Evolutionary conservation across 2,329 filamentous ascomycete species (phyloP), one percentile per base, ranked within the genome.

Genomic region (Talaromyces islandicus): DNA sequence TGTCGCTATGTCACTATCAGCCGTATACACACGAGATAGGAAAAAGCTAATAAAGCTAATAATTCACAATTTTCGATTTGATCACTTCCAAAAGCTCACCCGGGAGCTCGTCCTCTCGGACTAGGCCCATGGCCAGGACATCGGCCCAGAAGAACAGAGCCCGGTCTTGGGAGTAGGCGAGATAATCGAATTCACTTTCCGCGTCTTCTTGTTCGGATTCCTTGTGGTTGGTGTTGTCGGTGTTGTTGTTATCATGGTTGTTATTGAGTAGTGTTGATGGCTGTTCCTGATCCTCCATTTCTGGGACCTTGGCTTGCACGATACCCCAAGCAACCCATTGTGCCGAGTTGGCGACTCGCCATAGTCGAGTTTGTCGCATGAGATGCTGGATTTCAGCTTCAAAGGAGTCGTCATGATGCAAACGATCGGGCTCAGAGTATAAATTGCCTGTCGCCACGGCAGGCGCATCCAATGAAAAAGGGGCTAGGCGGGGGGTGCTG

Each of bases 301-400:
- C 90, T 0, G 90, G 87, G 1, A 96, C 82, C 71, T 94, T 92
- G 54, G 94, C 93, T 76, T 99, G 94, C 56, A 99, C 89, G 63
- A 97, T 91, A 25, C 94, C 94, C 94, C 94, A 99, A 1, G 92
- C 90, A 25, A 95, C 85, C 94, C 94, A 99, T 76, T 90, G 86
- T 1, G 91, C 91, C 38, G 88, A 92, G 75, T 94, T 96, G 43
- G 91, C 90, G 0, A 90, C 80, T 3, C 94, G 86, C 94, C 94
- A 99, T 52, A 96, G 80, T 17, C 86, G 81, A 2, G 91, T 87
- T 76, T 97, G 92, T 46, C 88, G 84, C 69, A 94, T 79, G 29
- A 99, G 80, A 56, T 85, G 83, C 54, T 85, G 80, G 6, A 95
- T 82, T 67, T 89, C 85, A 41, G 80, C 75, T 57, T 96, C 91